phyloP scores from a whole-genome alignment of 1,284 basidiomycete genomes.

The Ceratobasidium sp. region DNA sequence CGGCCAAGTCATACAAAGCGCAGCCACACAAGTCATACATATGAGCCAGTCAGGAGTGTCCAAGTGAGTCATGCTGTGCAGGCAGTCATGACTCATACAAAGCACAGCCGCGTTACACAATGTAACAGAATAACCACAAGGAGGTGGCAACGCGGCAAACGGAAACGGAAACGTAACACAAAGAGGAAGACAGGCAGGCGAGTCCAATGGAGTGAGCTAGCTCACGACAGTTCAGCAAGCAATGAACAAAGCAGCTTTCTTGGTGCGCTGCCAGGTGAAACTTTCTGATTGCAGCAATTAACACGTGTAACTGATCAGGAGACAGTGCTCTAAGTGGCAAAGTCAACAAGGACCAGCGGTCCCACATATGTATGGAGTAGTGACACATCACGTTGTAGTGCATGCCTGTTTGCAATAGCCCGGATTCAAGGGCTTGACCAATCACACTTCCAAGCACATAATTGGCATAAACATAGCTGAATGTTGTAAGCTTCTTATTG shows the following conservation, averaged over 20 bases:
- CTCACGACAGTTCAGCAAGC: background rate
- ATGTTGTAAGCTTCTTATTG: too few species aligned
- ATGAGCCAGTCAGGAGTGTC: too few species aligned
- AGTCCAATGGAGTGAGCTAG: too few species aligned
- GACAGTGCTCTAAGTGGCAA: background rate
- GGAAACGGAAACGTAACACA: too few species aligned
- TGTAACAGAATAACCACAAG: too few species aligned
- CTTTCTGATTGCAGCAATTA: background rate
- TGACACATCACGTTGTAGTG: conserved; percentile 11
- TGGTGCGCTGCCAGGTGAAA: conserved; percentile 15
- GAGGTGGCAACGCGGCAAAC: too few species aligned
- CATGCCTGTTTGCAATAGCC: background rate
- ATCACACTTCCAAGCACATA: background rate
- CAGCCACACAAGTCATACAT: too few species aligned
- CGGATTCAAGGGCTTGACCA: background rate
- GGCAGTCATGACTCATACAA: too few species aligned
- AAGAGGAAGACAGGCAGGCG: too few species aligned
- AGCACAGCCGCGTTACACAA: too few species aligned
- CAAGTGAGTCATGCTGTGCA: too few species aligned
- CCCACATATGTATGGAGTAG: background rate
- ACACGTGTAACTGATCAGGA: background rate
- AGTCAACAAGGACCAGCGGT: background rate
- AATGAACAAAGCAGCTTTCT: background rate
- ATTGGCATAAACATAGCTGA: background rate
- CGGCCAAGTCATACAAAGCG: too few species aligned